Evolutionary conservation across 1,139 yeast genomes (phyloP).

Genomic region (Saccharomycopsis phalli): DNA sequence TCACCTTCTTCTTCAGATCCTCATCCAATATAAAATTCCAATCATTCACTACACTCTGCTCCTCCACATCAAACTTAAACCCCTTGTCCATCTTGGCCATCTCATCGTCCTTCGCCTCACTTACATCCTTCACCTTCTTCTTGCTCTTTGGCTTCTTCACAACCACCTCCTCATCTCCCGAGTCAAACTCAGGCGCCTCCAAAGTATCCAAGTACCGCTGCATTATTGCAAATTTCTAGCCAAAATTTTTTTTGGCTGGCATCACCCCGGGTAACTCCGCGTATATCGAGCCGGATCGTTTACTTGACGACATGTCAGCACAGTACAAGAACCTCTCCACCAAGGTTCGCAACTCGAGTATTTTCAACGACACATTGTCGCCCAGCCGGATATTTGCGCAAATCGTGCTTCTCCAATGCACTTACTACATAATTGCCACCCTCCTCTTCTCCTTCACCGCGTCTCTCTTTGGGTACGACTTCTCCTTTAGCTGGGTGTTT

Average conservation of each 20-base stretch:
- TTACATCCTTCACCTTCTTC: constrained; percentile 15
- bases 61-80: constrained; percentile 61
- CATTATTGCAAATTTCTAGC: not conserved
- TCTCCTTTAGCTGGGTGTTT: constrained; percentile 62
- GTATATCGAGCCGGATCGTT: not conserved
- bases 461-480: constrained; percentile 52
- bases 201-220: constrained; percentile 14
- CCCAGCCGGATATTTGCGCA: constrained; percentile 41
- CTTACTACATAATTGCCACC: constrained; percentile 58
- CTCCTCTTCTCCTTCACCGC: constrained; percentile 49
- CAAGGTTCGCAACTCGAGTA: constrained; percentile 23
- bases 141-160: constrained; percentile 28
- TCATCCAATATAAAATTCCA: constrained; percentile 57
- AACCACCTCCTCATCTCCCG: constrained; percentile 35
- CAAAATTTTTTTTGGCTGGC: not conserved
- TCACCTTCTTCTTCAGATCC: constrained; percentile 26
- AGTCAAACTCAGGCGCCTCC: constrained; percentile 45
- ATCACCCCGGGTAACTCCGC: not conserved
- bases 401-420: constrained; percentile 53
- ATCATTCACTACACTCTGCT: constrained; percentile 59
- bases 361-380: constrained; percentile 32
- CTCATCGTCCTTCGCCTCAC: constrained; percentile 27
- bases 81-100: constrained; percentile 55
- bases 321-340: constrained; percentile 14
- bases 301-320: not conserved